Conservation (phyloP, 495 filamentous ascomycete genomes). For the Aspergillus heteromorphus region DNA sequence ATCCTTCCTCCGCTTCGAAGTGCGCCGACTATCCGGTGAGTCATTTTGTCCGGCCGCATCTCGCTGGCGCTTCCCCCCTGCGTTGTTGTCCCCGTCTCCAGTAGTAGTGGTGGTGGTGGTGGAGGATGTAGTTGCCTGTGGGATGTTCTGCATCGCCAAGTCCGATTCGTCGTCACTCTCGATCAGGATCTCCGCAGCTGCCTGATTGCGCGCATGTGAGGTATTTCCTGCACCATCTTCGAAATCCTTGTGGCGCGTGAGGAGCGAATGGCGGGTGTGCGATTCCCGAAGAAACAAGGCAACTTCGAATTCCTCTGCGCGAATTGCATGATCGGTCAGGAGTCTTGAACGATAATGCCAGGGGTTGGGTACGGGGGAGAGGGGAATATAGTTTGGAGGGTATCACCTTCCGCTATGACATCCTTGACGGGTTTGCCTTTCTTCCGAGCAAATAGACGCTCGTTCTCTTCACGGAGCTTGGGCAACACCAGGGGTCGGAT, state of each 20-base stretch:
- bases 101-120: not conserved
- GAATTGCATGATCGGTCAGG: conserved; percentile 1
- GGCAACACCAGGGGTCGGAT: conserved; percentile 82
- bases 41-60: not conserved
- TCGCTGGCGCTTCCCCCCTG: conserved; percentile 1
- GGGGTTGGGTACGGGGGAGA: too few species aligned
- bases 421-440: conserved; percentile 80
- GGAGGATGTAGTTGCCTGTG: conserved; percentile 1
- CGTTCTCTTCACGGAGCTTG: conserved; percentile 84
- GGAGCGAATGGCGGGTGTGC: conserved; percentile 78
- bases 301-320: conserved; percentile 86
- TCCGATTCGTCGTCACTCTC: conserved; percentile 38
- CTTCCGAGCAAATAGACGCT: conserved; percentile 50
- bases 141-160: conserved; percentile 34
- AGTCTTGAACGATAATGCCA: not conserved
- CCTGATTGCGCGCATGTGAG: conserved; percentile 41
- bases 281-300: conserved; percentile 88
- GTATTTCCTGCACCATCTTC: conserved; percentile 27
- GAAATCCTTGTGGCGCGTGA: conserved; percentile 76
- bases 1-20: conserved; percentile 14
- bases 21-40: conserved; percentile 5
- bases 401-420: conserved; percentile 78
- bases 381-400: not conserved
- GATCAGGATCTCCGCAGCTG: conserved; percentile 34
- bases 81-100: conserved; percentile 13